Base-by-base conservation (phyloP, 2,329 filamentous ascomycete genomes). In the Falciphora oryzae region DNA sequence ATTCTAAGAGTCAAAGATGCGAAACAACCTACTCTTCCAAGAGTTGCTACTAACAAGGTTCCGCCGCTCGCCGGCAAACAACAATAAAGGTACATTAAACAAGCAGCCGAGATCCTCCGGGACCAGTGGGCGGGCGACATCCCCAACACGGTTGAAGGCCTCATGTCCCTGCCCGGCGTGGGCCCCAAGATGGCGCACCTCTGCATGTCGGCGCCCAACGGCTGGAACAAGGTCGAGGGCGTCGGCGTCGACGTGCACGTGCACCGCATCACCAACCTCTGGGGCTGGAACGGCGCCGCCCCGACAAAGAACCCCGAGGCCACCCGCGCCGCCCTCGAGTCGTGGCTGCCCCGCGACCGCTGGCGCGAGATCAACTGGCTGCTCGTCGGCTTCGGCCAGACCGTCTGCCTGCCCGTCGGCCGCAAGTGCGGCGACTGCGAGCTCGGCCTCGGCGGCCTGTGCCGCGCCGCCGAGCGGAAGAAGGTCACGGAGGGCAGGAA, bases 241-340 rank as follows among this genome's bases (percentile, higher is more conserved):
- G 96, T 97, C 68, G 93, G 93, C 31, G 93, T 97, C 61, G 93
- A 97, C 75, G 93, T 97, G 6, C 93, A 97, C 76, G 93, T 97
- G 4, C 93, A 97, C 77, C 89, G 93, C 64, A 96, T 97, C 76
- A 94, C 92, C 63, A 97, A 97, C 77, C 80, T 96, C 32, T 97
- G 93, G 93, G 90, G 91, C 4, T 97, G 93, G 93, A 86, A 96
- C 74, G 86, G 85, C 74, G 62, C 69, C 1, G 62, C 67, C 8
- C 44, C 44, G 44, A 94, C 90, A 2, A 88, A 86, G 70, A 89
- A 81, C 16, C 93, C 93, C 0, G 93, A 97, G 78, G 90, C 91
- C 74, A 96, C 93, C 35, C 83, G 93, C 58, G 78, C 82, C 64
- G 85, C 87, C 44, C 80, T 97, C 65, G 85, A 97, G 78, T 82